Base-by-base conservation (phyloP, 306 rosid genomes). In the Luffa acutangula region DNA sequence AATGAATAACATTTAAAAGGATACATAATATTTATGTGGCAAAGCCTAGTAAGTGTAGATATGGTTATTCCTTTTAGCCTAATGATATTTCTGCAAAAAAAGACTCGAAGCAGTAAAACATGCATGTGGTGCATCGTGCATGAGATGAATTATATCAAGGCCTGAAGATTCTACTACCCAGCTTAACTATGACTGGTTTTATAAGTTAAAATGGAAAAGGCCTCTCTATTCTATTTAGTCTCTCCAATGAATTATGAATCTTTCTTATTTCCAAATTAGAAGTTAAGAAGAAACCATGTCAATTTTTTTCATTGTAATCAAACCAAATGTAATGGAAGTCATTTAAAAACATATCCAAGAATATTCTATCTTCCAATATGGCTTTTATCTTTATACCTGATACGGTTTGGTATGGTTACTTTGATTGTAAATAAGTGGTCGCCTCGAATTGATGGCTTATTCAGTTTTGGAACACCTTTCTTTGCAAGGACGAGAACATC, bases 401-500 rank as follows among this genome's bases (percentile, higher is more conserved):
- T 78, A 65, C 96, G 94, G 78, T 90, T 93, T 51, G 99, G 97
- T 84, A 95, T 89, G 33, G 94, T 86, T 76, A 95, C 96, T 87
- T 95, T 90, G 69, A 95, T 89, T 18, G 89, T 90, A 84, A 95
- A 91, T 82, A 95, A 81, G 88, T 95, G 99, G 80, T 95, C 97
- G 5, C 99, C 97, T 34, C 99, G 97, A 72, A 95, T 88, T 51
- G 97, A 89, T 34, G 97, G 91, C 78, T 88, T 93, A 87, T 91
- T 95, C 78, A 95, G 81, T 86, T 95, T 95, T 36, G 97, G 99
- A 15, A 81, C 93, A 78, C 99, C 99, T 84, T 93, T 95, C 83
- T 91, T 93, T 8, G 99, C 87, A 84, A 95, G 87, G 51, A 91
- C 90, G 42, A 93, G 91, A 66, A 89, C 85, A 85, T 95, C 94